Evolutionary conservation across 352 stramenopile species (phyloP).

Genomic region (Phytopythium oedochilum): DNA sequence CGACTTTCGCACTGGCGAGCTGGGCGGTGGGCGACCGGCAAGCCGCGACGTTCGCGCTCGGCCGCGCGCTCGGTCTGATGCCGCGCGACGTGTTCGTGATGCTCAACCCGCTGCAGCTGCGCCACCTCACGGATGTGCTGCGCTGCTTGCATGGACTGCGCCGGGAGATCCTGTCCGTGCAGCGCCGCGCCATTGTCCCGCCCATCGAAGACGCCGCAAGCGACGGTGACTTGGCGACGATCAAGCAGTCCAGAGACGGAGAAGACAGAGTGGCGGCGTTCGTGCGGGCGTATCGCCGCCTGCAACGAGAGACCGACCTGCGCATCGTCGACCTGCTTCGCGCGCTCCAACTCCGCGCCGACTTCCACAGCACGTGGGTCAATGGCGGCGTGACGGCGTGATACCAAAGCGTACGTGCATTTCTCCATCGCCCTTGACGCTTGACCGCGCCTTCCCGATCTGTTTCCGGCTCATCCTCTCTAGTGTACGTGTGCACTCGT

Average conservation of each 20-base stretch:
- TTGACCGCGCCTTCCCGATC: not conserved
- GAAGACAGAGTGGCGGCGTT: not conserved
- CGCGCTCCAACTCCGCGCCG: slow-evolving; percentile 29
- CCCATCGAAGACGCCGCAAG: not conserved
- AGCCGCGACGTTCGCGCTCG: slow-evolving; percentile 21
- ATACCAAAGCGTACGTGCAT: not conserved
- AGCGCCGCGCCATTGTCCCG: slow-evolving; percentile 4
- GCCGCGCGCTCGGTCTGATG: slow-evolving; percentile 19
- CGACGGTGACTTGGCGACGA: not conserved
- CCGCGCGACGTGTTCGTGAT: slow-evolving; percentile 40
- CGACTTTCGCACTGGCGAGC: slow-evolving; percentile 29
- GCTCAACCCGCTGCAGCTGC: slow-evolving; percentile 27
- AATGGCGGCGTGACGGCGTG: not conserved
- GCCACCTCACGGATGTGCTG: slow-evolving; percentile 20
- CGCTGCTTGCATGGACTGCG: slow-evolving; percentile 24
- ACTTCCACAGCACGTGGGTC: slow-evolving; percentile 44
- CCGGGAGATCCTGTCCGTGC: slow-evolving; percentile 21
- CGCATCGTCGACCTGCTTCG: slow-evolving; percentile 20
- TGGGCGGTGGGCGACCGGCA: slow-evolving; percentile 16
- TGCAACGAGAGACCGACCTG: slow-evolving; percentile 27
- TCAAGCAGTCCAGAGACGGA: not conserved
- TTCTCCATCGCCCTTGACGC: not conserved
- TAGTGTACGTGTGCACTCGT: not conserved
- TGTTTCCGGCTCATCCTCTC: not conserved
- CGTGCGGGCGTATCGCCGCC: slow-evolving; percentile 5